phyloP scores from a whole-genome alignment of 2,329 filamentous ascomycete genomes.

The Fusarium aywerte region DNA sequence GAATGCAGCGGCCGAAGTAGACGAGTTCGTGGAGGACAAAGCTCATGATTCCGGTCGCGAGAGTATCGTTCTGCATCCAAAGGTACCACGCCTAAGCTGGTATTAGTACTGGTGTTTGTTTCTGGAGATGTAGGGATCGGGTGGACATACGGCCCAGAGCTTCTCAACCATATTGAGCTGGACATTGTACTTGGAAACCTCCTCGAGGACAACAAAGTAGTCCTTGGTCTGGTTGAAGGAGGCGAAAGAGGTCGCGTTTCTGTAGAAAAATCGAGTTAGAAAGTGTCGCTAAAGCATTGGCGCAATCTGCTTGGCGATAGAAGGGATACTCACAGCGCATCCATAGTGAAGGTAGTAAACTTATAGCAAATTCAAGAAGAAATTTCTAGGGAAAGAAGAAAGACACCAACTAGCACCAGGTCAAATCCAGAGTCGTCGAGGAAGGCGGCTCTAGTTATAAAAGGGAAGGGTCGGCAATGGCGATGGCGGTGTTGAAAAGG shows the following conservation, averaged over 20 bases:
- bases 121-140: constrained; percentile 10
- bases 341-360: constrained; percentile 32
- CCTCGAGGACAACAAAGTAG: constrained; percentile 69
- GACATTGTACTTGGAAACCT: constrained; percentile 79
- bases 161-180: constrained; percentile 87
- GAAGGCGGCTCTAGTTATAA: constrained; percentile 29
- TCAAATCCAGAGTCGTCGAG: constrained; percentile 38
- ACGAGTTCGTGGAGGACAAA: constrained; percentile 94
- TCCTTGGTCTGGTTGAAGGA: constrained; percentile 61
- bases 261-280: constrained; percentile 46
- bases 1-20: constrained; percentile 91
- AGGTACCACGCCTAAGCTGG: constrained; percentile 83
- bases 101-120: constrained; percentile 31
- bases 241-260: constrained; percentile 65
- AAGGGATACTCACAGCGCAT: constrained; percentile 45
- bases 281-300: constrained; percentile 18
- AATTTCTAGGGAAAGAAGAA: constrained; percentile 11
- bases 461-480: constrained; percentile 35
- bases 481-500: constrained; percentile 42
- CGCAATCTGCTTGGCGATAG: constrained; percentile 15
- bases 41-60: constrained; percentile 97
- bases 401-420: constrained; percentile 37
- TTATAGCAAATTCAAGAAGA: constrained; percentile 19
- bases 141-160: constrained; percentile 79
- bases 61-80: constrained; percentile 96